Conservation (phyloP, 2,329 filamentous ascomycete species). For the Triangularia verruculosa region DNA sequence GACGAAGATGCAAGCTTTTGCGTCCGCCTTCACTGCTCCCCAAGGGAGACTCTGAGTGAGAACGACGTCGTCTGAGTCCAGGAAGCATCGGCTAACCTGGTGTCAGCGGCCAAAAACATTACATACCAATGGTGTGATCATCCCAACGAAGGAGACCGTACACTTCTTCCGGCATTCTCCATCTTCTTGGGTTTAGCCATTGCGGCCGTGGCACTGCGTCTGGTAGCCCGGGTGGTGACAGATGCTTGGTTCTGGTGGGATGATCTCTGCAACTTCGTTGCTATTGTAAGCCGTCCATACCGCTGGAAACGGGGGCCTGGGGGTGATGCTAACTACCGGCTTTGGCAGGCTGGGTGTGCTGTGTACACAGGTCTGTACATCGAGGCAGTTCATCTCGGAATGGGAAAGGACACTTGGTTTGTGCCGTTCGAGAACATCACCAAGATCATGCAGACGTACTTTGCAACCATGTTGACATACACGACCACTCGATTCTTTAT, state of each 20-base stretch:
- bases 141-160: slow-evolving; percentile 2
- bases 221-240: slow-evolving; percentile 25
- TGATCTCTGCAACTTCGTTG: slow-evolving; percentile 25
- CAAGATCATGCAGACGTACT: slow-evolving; percentile 39
- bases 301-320: not conserved
- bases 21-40: slow-evolving; percentile 6
- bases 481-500: slow-evolving; percentile 43
- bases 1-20: slow-evolving; percentile 22
- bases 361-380: slow-evolving; percentile 19
- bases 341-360: slow-evolving; percentile 17
- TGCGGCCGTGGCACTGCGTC: slow-evolving; percentile 21
- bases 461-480: slow-evolving; percentile 45
- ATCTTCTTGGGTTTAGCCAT: slow-evolving; percentile 23
- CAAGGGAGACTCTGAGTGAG: not conserved
- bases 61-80: not conserved
- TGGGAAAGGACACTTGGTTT: slow-evolving; percentile 53
- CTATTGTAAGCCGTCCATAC: slow-evolving; percentile 13
- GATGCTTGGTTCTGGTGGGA: slow-evolving; percentile 30
- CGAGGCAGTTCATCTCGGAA: slow-evolving; percentile 34
- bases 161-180: slow-evolving; percentile 17
- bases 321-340: not conserved
- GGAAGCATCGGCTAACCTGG: not conserved
- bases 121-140: slow-evolving; percentile 14
- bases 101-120: slow-evolving; percentile 1
- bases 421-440: slow-evolving; percentile 41